Evolutionary conservation across 805 yeast genomes (phyloP).

Genomic region (Suhomyces tanzawaensis): DNA sequence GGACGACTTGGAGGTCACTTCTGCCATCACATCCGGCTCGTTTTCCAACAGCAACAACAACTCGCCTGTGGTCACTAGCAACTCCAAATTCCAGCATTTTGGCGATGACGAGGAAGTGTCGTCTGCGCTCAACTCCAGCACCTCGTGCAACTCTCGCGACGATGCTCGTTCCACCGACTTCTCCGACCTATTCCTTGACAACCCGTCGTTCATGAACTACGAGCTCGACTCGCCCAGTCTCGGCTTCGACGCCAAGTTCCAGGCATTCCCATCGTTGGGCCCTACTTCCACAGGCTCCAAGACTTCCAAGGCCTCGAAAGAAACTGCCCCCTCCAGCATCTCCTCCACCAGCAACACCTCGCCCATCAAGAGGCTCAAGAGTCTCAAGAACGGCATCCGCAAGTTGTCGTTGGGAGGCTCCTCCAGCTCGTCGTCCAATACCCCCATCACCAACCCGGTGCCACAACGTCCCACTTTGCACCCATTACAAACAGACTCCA

Average conservation of each 20-base stretch:
- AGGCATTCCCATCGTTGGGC: conserved; percentile 14
- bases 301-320: conserved; percentile 1
- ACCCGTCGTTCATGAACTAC: conserved; percentile 16
- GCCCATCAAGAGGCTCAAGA: conserved; percentile 37
- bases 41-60: conserved; percentile 3
- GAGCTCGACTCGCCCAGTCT: conserved; percentile 27
- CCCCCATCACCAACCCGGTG: not conserved
- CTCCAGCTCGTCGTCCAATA: not conserved
- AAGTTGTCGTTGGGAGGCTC: conserved; percentile 27
- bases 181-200: conserved; percentile 8
- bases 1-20: conserved; percentile 5
- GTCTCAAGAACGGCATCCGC: conserved; percentile 38
- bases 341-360: conserved; percentile 13
- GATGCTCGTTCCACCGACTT: conserved; percentile 5
- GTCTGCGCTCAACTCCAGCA: conserved; percentile 11
- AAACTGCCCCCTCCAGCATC: not conserved
- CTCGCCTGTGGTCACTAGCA: conserved; percentile 3
- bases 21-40: conserved; percentile 3
- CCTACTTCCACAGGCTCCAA: conserved; percentile 2
- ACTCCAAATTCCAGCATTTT: conserved; percentile 10
- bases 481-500: conserved; percentile 13
- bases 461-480: conserved; percentile 13
- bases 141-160: conserved; percentile 5
- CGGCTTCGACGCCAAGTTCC: conserved; percentile 15
- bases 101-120: conserved; percentile 9